Base-by-base conservation (phyloP, 2,329 filamentous ascomycete genomes). In the Calonectria honghensis region DNA sequence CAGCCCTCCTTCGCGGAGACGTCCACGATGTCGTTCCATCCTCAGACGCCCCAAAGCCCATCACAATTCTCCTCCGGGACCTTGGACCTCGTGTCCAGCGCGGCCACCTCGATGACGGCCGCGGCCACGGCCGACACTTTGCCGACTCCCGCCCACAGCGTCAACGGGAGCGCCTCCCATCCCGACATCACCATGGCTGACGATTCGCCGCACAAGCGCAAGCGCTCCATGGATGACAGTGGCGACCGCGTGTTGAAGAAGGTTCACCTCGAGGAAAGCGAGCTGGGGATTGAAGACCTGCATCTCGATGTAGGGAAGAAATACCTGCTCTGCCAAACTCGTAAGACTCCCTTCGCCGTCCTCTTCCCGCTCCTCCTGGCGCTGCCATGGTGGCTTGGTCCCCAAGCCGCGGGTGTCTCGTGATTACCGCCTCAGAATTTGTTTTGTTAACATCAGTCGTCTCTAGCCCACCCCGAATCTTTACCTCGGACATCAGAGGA, bases 21-120 rank as follows among this genome's bases (percentile, higher is more conserved):
- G 81, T 83, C 85, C 86, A 90, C 85, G 84, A 93, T 93, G 91
- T 91, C 90, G 86, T 92, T 91, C 88, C 91, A 93, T 84, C 91
- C 91, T 80, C 91, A 91, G 81, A 93, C 91, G 80, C 92, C 92
- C 83, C 91, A 93, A 88, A 93, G 91, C 84, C 91, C 91, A 82
- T 92, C 90, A 82, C 90, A 92, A 83, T 87, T 89, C 82, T 92
- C 90, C 78, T 89, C 90, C 77, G 89, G 86, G 80, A 89, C 87
- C 78, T 89, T 87, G 82, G 90, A 90, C 80, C 86, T 85, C 78
- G 85, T 85, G 80, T 86, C 86, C 72, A 90, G 88, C 86, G 86
- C 87, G 82, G 87, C 87, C 79, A 87, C 85, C 78, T 90, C 90
- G 72, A 89, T 89, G 83, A 86, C 88, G 70, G 88, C 87, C 72